Evolutionary conservation across 139 green algal genomes (phyloP), one percentile per base, ranked within the genome.

Genomic region (Trebouxia sp.): DNA sequence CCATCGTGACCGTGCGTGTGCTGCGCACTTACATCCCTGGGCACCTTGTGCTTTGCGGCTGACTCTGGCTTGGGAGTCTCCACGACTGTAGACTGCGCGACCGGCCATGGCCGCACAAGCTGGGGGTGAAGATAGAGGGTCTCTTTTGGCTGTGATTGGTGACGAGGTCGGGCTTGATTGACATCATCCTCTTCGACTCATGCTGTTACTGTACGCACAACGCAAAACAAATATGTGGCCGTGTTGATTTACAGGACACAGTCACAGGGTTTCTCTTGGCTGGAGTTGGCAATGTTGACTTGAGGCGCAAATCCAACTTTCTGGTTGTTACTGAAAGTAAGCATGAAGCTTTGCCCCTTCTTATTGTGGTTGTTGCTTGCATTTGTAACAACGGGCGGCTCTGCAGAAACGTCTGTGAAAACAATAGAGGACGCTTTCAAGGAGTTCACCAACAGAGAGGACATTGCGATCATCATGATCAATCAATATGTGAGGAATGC

Each of bases 201-300:
- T 37, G 12, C 12, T 48, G 53, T 32, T 1, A 50, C 12, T 51
- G 6, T 56, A 1, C 6, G 51, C 35, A 14, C 20, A 10, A 80
- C 39, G 12, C 70, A 70, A 74, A 22, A 37, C 28, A 9, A 53
- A 53, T 9, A 14, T n/a, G 12, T 56, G 39, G 48, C 12, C 6
- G 12, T 10, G 1, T 7, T 70, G 10, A 17, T 32, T 42, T 45
- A 35, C 75, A 98, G 93, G 97, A 99, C 82, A 99, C 97, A 0
- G 94, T 98, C 32, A 99, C 97, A 6, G 97, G 97, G 28, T 98
- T 99, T 78, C 81, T 99, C 48, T 89, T 99, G 4, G 94, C 97
- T 26, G 97, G 97, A 32, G 93, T 98, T 5, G 97, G 97, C 0
- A 92, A 99, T 74, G 85, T 98, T 22, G 97, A 99, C 89, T 42